Evolutionary conservation across 2,329 filamentous ascomycete species (phyloP).

Genomic region (Diplodia sapinea): DNA sequence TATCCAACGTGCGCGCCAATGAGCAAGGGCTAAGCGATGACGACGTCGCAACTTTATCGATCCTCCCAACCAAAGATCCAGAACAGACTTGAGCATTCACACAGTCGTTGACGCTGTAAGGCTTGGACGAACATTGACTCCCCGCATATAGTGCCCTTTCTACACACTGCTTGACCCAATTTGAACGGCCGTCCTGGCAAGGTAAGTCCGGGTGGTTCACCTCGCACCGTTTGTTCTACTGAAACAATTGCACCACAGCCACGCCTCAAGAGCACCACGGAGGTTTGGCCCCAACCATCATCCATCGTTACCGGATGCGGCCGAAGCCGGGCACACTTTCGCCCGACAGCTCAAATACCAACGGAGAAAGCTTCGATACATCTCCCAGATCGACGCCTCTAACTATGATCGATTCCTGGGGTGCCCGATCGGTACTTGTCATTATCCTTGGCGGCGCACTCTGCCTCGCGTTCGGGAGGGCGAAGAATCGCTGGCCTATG

Average conservation of each 20-base stretch:
- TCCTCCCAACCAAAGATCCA: not conserved
- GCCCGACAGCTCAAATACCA: not conserved
- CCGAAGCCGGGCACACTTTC: slow-evolving; percentile 7
- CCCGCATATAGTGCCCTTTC: not conserved
- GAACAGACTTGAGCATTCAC: not conserved
- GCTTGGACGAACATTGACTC: not conserved
- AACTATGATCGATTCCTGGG: not conserved
- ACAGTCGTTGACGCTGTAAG: not conserved
- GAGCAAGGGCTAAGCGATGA: not conserved
- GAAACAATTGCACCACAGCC: not conserved
- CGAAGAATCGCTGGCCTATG: not conserved
- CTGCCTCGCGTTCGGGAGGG: not conserved
- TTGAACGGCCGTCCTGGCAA: not conserved
- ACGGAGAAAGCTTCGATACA: not conserved
- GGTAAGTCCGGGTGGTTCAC: not conserved
- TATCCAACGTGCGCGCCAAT: not conserved
- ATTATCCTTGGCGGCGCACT: not conserved
- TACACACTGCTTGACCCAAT: not conserved
- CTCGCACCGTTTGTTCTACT: not conserved
- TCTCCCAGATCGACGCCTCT: not conserved
- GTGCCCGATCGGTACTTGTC: not conserved
- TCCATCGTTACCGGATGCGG: not conserved
- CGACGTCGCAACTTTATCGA: slow-evolving; percentile 20
- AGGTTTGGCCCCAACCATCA: not conserved
- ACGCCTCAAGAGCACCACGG: not conserved